phyloP scores from a whole-genome alignment of 2,329 filamentous ascomycete species.

The Monosporascus cannonballus region DNA sequence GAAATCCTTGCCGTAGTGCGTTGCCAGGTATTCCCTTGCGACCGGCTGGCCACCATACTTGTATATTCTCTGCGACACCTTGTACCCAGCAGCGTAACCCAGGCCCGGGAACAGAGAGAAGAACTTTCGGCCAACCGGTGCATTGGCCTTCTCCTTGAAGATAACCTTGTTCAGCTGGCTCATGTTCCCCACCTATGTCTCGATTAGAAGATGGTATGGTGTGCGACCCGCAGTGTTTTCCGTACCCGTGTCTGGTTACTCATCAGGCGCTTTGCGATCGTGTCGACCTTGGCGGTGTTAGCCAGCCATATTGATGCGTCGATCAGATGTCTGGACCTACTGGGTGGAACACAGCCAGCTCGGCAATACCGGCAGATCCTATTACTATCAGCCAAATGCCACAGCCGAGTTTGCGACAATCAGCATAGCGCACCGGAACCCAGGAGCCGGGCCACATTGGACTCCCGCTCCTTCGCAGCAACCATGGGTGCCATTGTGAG shows the following conservation, averaged over 20 bases:
- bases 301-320: constrained; percentile 11
- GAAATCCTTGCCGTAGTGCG: constrained; percentile 76
- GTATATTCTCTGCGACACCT: constrained; percentile 95
- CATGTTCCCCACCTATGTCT: constrained; percentile 13
- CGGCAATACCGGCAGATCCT: constrained; percentile 58
- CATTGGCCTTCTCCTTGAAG: constrained; percentile 82
- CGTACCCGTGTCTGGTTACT: constrained; percentile 80
- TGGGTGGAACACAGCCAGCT: constrained; percentile 67
- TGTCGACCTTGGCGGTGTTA: constrained; percentile 66
- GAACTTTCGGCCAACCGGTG: constrained; percentile 69
- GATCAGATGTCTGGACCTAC: constrained; percentile 30
- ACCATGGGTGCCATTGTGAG: constrained; percentile 54
- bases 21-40: constrained; percentile 78
- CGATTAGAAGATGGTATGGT: constrained; percentile 5
- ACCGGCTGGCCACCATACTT: constrained; percentile 98
- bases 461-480: constrained; percentile 65
- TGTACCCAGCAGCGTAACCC: constrained; percentile 96
- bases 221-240: neutral
- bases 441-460: constrained; percentile 77
- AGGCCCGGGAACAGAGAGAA: constrained; percentile 94
- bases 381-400: constrained; percentile 5
- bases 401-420: neutral
- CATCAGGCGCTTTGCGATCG: constrained; percentile 98
- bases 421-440: constrained; percentile 67
- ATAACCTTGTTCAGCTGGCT: constrained; percentile 81